These are phyloP conservation scores for Trichoderma koningiopsis DNA, from an alignment of 2,329 filamentous ascomycete species.

Conservation along the genomic window DNA sequence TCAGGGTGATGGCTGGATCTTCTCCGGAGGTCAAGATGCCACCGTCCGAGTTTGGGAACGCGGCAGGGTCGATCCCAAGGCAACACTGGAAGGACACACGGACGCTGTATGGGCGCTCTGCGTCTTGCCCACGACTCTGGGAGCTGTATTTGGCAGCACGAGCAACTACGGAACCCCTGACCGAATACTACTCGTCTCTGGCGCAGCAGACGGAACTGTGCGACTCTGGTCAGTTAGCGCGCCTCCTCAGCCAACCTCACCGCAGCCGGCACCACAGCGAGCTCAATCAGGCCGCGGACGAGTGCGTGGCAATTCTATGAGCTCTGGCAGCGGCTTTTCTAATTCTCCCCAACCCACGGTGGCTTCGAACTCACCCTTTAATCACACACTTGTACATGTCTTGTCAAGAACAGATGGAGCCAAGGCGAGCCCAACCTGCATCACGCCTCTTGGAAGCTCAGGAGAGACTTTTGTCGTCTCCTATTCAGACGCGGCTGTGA, in stretches of 20 bases:
- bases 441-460: constrained; percentile 79
- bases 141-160: constrained; percentile 75
- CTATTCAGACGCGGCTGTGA: constrained; percentile 84
- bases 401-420: constrained; percentile 70
- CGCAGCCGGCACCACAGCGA: constrained; percentile 67
- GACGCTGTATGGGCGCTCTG: constrained; percentile 97
- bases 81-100: constrained; percentile 88
- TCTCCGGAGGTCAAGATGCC: constrained; percentile 92
- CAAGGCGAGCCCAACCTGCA: constrained; percentile 81
- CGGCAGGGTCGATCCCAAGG: constrained; percentile 91
- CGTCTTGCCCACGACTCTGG: constrained; percentile 82
- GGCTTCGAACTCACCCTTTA: constrained; percentile 82
- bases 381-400: constrained; percentile 84
- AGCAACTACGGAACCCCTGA: constrained; percentile 79
- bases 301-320: constrained; percentile 87
- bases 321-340: constrained; percentile 88
- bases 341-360: constrained; percentile 87
- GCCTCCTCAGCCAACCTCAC: constrained; percentile 82
- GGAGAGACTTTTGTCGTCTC: constrained; percentile 92
- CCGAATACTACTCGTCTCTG: constrained; percentile 85
- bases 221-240: constrained; percentile 94
- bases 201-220: constrained; percentile 86
- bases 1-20: constrained; percentile 95
- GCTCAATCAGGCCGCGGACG: constrained; percentile 64
- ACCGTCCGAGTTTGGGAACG: constrained; percentile 95